Conservation (phyloP, 306 rosid genomes). For the Rosa chinensis region DNA sequence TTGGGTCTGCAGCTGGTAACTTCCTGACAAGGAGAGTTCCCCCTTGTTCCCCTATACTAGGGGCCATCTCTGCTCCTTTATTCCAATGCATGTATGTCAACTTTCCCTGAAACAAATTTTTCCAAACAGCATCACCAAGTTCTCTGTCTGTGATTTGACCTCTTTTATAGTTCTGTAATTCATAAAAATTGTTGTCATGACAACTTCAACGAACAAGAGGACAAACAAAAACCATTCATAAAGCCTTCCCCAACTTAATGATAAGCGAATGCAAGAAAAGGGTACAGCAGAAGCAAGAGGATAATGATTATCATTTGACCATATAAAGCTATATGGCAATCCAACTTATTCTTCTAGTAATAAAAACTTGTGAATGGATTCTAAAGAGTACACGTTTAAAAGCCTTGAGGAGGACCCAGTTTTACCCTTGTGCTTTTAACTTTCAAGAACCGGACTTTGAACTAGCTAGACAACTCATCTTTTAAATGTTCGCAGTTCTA, state of each 20-base stretch:
- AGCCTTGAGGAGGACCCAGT: not conserved
- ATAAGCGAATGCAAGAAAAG: constrained; percentile 5
- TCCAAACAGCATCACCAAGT: constrained; percentile 48
- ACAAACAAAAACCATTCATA: not conserved
- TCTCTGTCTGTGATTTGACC: constrained; percentile 58
- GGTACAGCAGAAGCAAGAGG: constrained; percentile 15
- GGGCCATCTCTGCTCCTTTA: constrained; percentile 87
- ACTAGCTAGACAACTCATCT: constrained; percentile 1
- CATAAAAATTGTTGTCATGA: constrained; percentile 25
- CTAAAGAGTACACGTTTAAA: not conserved
- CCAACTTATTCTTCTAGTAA: not conserved
- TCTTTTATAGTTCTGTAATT: constrained; percentile 58
- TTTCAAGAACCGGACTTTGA: not conserved
- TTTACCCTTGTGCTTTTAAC: constrained; percentile 18
- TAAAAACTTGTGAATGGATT: not conserved
- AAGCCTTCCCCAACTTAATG: constrained; percentile 1
- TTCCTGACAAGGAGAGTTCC: constrained; percentile 86
- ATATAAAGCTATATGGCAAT: constrained; percentile 6
- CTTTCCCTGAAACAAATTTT: constrained; percentile 56
- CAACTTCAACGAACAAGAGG: constrained; percentile 10
- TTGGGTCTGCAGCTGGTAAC: constrained; percentile 58
- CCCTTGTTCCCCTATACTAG: constrained; percentile 55
- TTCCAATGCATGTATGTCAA: constrained; percentile 79
- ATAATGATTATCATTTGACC: constrained; percentile 1
- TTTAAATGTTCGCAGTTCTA: not conserved